phyloP scores from a whole-genome alignment of 768 basidiomycete genomes.

The Panellus pusillus region DNA sequence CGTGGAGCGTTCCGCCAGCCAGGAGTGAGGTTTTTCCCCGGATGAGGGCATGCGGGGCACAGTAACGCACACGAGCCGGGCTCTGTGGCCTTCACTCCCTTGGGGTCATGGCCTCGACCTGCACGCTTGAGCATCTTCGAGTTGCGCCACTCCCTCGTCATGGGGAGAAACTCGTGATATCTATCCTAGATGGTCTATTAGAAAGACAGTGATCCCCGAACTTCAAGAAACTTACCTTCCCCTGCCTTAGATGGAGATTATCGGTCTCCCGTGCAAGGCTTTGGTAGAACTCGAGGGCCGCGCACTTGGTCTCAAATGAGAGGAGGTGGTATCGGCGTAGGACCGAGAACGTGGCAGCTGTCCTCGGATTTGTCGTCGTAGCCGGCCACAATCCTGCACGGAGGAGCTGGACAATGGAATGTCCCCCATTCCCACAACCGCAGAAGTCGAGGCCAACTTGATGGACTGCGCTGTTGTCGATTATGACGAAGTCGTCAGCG shows the following conservation, averaged over 20 bases:
- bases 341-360: constrained; percentile 8
- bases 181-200: constrained; percentile 8
- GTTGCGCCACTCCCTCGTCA: constrained; percentile 20
- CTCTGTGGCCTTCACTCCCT: constrained; percentile 17
- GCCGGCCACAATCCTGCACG: constrained; percentile 13
- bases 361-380: constrained; percentile 8
- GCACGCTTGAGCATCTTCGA: constrained; percentile 21
- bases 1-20: constrained; percentile 20
- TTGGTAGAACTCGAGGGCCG: constrained; percentile 21
- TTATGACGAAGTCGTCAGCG: constrained; percentile 30
- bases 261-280: constrained; percentile 9
- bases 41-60: constrained; percentile 30
- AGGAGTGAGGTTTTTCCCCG: constrained; percentile 23
- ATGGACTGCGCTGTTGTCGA: constrained; percentile 33
- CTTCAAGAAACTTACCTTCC: too few relatives aligned
- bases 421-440: not conserved
- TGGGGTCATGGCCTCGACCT: constrained; percentile 21
- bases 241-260: not conserved
- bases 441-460: constrained; percentile 33
- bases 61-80: constrained; percentile 22
- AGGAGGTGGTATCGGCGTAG: constrained; percentile 8
- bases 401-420: constrained; percentile 3
- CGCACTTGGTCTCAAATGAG: constrained; percentile 10
- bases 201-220: too few relatives aligned
- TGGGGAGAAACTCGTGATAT: constrained; percentile 18